Evolutionary conservation across 2,329 filamentous ascomycete genomes (phyloP).

Genomic region (Exophiala xenobiotica): DNA sequence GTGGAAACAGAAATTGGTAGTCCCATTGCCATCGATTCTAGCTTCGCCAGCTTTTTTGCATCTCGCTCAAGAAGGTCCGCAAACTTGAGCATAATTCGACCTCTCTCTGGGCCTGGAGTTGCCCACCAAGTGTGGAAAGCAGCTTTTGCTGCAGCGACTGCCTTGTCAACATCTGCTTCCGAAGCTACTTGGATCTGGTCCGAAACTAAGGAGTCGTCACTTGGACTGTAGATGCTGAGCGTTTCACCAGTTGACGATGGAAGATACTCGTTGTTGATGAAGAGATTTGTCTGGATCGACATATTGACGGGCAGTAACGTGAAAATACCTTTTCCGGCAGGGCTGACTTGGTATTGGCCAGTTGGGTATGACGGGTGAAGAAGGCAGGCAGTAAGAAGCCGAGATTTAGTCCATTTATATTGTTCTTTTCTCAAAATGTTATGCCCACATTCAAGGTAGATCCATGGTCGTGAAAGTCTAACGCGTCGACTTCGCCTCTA

Average conservation of each 20-base stretch:
- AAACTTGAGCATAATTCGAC: constrained; percentile 43
- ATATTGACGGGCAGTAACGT: too few species aligned
- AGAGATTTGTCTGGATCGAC: too few species aligned
- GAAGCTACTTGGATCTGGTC: constrained; percentile 34
- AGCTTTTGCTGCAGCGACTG: constrained; percentile 37
- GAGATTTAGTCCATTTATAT: too few species aligned
- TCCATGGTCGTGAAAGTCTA: too few species aligned
- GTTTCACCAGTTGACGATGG: constrained; percentile 36
- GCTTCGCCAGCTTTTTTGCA: constrained; percentile 31
- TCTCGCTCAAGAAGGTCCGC: constrained; percentile 39
- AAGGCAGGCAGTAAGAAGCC: too few species aligned
- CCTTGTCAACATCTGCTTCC: constrained; percentile 37
- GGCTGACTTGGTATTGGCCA: too few species aligned
- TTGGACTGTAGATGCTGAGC: constrained; percentile 37
- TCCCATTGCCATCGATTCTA: constrained; percentile 37
- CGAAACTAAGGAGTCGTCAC: constrained; percentile 34
- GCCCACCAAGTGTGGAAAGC: constrained; percentile 34
- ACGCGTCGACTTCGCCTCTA: too few species aligned
- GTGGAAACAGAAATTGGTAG: constrained; percentile 65
- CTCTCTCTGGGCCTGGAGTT: constrained; percentile 28
- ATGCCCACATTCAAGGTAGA: too few species aligned
- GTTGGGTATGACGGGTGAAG: too few species aligned
- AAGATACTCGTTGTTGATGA: constrained; percentile 47
- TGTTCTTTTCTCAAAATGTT: too few species aligned
- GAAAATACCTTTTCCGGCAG: too few species aligned